Conservation (phyloP, 140 eudicot species). For the Cichorium intybus region DNA sequence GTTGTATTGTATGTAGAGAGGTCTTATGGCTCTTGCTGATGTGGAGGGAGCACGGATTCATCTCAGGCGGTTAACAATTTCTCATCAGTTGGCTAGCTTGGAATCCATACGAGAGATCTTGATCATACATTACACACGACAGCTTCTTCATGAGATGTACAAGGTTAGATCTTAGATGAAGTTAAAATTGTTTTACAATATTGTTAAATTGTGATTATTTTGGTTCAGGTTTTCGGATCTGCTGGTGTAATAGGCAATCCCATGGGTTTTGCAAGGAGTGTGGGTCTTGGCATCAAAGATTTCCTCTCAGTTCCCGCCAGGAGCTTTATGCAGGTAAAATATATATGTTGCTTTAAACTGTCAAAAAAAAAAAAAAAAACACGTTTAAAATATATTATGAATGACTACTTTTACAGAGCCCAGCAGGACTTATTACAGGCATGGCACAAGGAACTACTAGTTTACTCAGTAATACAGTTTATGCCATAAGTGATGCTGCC, state of each 20-base stretch:
- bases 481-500: constrained; percentile 96
- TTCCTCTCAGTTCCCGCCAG: constrained; percentile 92
- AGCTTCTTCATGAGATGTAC: constrained; percentile 93
- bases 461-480: constrained; percentile 88
- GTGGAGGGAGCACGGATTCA: constrained; percentile 89
- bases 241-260: constrained; percentile 99
- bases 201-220: background rate
- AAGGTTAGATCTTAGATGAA: constrained; percentile 50
- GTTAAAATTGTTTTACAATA: background rate
- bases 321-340: constrained; percentile 67
- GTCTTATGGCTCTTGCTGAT: constrained; percentile 97
- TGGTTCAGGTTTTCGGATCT: constrained; percentile 87
- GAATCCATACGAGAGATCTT: constrained; percentile 87
- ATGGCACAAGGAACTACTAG: constrained; percentile 95
- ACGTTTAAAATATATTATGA: background rate
- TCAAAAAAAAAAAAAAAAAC: too few species aligned
- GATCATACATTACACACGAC: constrained; percentile 77
- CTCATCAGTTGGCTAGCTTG: constrained; percentile 97
- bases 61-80: constrained; percentile 63
- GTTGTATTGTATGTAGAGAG: constrained; percentile 58
- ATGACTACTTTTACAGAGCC: constrained; percentile 57
- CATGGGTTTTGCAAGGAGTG: constrained; percentile 92
- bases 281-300: constrained; percentile 88
- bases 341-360: background rate
- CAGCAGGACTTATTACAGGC: constrained; percentile 82